Evolutionary conservation across 2,329 filamentous ascomycete genomes (phyloP), one percentile per base, ranked within the genome.

Genomic region (Colletotrichum sp.): DNA sequence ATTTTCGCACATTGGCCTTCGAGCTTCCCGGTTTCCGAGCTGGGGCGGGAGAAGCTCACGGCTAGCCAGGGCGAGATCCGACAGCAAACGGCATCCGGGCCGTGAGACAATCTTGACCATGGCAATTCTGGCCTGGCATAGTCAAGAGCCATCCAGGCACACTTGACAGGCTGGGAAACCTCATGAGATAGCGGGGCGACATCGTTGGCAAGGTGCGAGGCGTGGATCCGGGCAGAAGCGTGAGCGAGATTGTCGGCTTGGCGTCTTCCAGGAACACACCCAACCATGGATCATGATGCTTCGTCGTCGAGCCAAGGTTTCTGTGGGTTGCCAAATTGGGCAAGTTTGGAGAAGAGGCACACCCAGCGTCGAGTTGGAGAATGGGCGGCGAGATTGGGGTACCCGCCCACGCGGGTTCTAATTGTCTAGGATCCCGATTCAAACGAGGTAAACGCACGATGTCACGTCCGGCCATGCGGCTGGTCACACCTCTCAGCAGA

Each of bases 251-350:
- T n/a, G 57, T 59, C 62, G 21, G n/a, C 62, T 26, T 44, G n/a
- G 21, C 34, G 13, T 18, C 55, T 30, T 62, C 32, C 64, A 76
- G 65, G 70, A 71, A 66, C 68, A 55, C 28, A 36, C 44, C 59
- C 44, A 44, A 59, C 69, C 73, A 76, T 30, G 69, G 52, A 6
- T 21, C 34, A 52, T 57, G 64, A 74, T 73, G 57, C 70, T 16
- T 76, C 71, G 74, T 73, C 74, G 74, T 76, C 70, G 34, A 76
- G 70, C 49, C 70, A 65, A 74, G 72, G 64, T 72, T 76, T 69
- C 12, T 1, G 3, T 39, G 44, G 26, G 7, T 60, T 64, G 10
- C 64, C 73, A 21, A 15, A 55, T 59, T 49, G n/a, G 64, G 63
- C 28, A 72, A 32, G 18, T 26, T 75, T 76, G 73, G 73, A 73